phyloP scores from a whole-genome alignment of 257 asterid genomes.

The Gentiana macrophylla region DNA sequence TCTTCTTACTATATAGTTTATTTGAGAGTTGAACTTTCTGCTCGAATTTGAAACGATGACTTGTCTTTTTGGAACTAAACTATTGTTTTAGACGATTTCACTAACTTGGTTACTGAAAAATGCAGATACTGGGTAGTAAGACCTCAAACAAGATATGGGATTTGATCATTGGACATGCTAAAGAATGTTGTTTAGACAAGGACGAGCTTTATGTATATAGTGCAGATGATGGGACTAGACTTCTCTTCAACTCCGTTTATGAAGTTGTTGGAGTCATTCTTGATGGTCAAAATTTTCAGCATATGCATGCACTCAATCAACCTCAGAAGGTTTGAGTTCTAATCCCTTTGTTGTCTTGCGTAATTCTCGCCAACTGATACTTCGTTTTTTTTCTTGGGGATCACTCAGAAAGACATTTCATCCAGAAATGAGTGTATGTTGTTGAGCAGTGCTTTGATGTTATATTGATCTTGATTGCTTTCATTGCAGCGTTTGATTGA shows the following conservation, averaged over 20 bases:
- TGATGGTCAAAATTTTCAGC: slow-evolving; percentile 39
- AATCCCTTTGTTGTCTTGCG: background rate
- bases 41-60: background rate
- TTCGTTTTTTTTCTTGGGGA: background rate
- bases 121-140: slow-evolving; percentile 50
- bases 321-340: slow-evolving; percentile 49
- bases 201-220: slow-evolving; percentile 30
- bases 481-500: slow-evolving; percentile 47
- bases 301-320: slow-evolving; percentile 24
- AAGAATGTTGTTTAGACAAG: slow-evolving; percentile 36
- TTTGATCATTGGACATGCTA: slow-evolving; percentile 48
- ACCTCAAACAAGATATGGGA: slow-evolving; percentile 54
- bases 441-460: background rate
- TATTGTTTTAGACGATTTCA: slow-evolving; percentile 7
- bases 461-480: slow-evolving; percentile 12
- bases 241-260: slow-evolving; percentile 47
- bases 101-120: slow-evolving; percentile 7
- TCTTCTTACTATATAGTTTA: slow-evolving; percentile 9
- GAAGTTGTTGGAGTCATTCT: slow-evolving; percentile 44
- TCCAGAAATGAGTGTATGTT: no score
- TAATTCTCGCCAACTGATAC: background rate
- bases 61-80: no score
- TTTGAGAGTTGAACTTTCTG: background rate
- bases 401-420: background rate
- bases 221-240: slow-evolving; percentile 22